Base-by-base conservation (phyloP, 805 yeast species). In the Metschnikowia anglica region DNA sequence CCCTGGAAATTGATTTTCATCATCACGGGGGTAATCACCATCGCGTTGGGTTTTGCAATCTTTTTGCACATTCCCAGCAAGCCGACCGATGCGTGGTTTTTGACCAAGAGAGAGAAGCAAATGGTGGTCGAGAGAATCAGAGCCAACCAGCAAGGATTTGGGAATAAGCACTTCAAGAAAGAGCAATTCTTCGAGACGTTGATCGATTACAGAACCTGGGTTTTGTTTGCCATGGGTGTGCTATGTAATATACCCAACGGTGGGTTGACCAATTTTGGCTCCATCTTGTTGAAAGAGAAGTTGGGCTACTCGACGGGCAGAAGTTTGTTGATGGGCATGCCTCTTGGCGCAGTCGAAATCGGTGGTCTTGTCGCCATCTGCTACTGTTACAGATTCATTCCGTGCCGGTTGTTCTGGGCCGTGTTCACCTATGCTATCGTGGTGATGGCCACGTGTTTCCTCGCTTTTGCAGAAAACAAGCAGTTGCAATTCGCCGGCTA, bases 261-360 rank as follows among this genome's bases (percentile, higher is more conserved):
- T 49, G 85, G 81, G 35, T 58, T 74, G 39, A 68, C 78, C n/a
- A 72, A 70, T 56, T 77, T 76, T n/a, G 28, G 28, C 34, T 63
- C 72, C 33, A 69, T 78, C 44, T 58, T 77, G 28, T 56, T 78
- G 39, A 52, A 62, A 36, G 55, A 56, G 12, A 72, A 72, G 36
- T 71, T 77, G 48, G 73, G 73, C 15, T 73, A 46, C 49, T 33
- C 58, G 3, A 37, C 67, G 33, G 58, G 57, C 31, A 52, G 67
- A 21, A 58, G 78, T 0, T 58, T 77, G 24, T 54, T 77, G 21
- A 68, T 74, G 66, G 67, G 64, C 18, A 62, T 72, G 60, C 77
- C 79, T 4, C 48, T 59, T 6, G 82, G 82, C 29, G 77, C 74
- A 2, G 72, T 74, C 10, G 79, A 71, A 46, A 53, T 68, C 18